Conservation (phyloP, 2,329 filamentous ascomycete genomes). For the Pochonia chlamydosporia region DNA sequence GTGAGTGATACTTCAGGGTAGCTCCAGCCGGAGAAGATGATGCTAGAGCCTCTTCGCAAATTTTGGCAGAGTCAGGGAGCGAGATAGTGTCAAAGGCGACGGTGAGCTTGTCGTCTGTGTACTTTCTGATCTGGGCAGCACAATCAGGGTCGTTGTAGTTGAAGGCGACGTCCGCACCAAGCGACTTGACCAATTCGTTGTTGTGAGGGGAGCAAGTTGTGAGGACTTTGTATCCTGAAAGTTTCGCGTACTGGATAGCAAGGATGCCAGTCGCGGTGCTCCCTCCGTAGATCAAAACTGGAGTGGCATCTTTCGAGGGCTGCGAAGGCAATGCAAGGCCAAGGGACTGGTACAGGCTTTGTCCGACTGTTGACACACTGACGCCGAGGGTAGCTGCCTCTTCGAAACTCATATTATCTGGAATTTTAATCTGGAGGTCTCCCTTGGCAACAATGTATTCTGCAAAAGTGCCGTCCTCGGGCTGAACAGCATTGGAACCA, state of each 20-base stretch:
- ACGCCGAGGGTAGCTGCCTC: conserved; percentile 39
- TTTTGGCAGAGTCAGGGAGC: conserved; percentile 15
- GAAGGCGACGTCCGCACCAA: conserved; percentile 40
- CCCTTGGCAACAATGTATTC: conserved; percentile 29
- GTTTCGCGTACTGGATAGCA: conserved; percentile 37
- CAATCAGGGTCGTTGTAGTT: conserved; percentile 31
- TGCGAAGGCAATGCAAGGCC: conserved; percentile 38
- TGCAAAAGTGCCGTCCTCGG: conserved; percentile 22
- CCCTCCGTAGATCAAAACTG: conserved; percentile 39
- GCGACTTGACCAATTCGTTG: conserved; percentile 27
- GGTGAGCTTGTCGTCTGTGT: conserved; percentile 16
- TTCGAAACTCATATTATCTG: conserved; percentile 38
- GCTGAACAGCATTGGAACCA: conserved; percentile 14
- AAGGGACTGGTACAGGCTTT: conserved; percentile 39
- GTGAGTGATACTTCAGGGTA: not conserved
- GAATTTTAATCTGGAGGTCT: conserved; percentile 36
- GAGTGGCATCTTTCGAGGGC: conserved; percentile 24
- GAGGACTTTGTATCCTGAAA: conserved; percentile 33
- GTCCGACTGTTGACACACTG: conserved; percentile 32
- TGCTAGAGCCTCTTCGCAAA: conserved; percentile 28
- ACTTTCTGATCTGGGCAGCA: conserved; percentile 18
- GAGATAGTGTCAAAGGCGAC: conserved; percentile 32
- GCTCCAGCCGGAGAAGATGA: not conserved
- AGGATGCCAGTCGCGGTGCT: conserved; percentile 52
- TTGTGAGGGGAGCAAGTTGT: conserved; percentile 33